Evolutionary conservation across 164 flowering plant species (phyloP).

Genomic region (Stephania yunnanensis): DNA sequence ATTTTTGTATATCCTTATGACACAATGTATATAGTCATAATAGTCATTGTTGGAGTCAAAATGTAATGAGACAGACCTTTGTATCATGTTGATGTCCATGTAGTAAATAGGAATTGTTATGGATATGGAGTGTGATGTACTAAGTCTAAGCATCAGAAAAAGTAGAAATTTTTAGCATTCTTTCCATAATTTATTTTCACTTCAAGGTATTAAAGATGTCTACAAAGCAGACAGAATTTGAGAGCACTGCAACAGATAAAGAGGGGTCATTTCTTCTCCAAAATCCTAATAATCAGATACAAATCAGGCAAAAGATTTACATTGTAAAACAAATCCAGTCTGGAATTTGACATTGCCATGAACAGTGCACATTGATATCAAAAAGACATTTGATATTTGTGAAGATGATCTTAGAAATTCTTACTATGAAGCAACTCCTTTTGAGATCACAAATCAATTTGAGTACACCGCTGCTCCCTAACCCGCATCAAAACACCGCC

Average conservation of each 20-base stretch:
- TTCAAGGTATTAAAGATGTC: neutral
- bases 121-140: too few species aligned
- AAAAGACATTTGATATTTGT: neutral
- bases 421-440: constrained; percentile 1
- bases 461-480: neutral
- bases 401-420: neutral
- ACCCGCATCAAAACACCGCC: neutral
- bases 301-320: neutral
- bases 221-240: neutral
- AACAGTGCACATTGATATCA: neutral
- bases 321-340: neutral
- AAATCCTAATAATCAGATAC: neutral
- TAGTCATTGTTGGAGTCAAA: too few species aligned
- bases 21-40: too few species aligned
- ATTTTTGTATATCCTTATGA: too few species aligned
- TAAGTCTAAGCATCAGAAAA: too few species aligned
- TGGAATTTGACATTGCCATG: neutral
- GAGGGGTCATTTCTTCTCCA: neutral
- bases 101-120: too few species aligned
- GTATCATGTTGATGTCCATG: too few species aligned
- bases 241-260: neutral
- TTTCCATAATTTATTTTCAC: neutral
- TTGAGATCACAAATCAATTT: constrained; percentile 4
- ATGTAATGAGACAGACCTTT: too few species aligned
- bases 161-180: too few species aligned